Evolutionary conservation across 768 basidiomycete genomes (phyloP), one percentile per base, ranked within the genome.

Genomic region (Lepiota venenata): DNA sequence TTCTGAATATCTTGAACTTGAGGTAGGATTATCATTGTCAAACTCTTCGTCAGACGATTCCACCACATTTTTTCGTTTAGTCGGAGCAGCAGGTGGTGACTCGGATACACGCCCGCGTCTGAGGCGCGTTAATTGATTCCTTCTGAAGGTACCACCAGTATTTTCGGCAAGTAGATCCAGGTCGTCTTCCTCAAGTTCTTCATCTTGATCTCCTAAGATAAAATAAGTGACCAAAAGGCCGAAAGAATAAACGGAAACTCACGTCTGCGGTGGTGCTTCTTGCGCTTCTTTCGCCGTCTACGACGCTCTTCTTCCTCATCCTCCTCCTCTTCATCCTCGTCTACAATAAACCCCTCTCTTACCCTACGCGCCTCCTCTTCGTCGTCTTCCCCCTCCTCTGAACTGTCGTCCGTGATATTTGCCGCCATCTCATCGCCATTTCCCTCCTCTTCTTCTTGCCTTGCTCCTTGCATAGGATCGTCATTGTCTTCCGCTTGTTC

Each of bases 111-210:
- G 83, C 27, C 84, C 83, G 55, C 91, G 85, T 54, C 93, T 86
- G 20, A 77, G 72, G 52, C 77, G 65, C 81, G 78, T 93, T 42
- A 95, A 71, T 50, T 85, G 81, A 56, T 69, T 72, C 62, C 83
- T 84, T 65, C 85, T 82, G 69, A 89, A 88, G 2, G 84, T 79
- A 2, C 82, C 78, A 9, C 96, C 94, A 10, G 91, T 93, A 61
- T 97, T 98, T 64, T 96, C 96, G 60, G 77, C 97, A 78, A 75
- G 85, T 77, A 82, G 61, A 25, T 93, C 95, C 45, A 98, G 69
- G 67, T 98, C 97, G 61, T 98, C 97, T 32, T 98, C 97, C 59
- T 97, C 94, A 47, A 98, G 71, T 14, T 73, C 84, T 59, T 88
- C 84, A 51, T 83, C 80, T 58, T 78, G 74, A 62, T 74, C 74